These are phyloP conservation scores for Candida easanensis DNA, from an alignment of 805 yeast species.

Conservation along the genomic window DNA sequence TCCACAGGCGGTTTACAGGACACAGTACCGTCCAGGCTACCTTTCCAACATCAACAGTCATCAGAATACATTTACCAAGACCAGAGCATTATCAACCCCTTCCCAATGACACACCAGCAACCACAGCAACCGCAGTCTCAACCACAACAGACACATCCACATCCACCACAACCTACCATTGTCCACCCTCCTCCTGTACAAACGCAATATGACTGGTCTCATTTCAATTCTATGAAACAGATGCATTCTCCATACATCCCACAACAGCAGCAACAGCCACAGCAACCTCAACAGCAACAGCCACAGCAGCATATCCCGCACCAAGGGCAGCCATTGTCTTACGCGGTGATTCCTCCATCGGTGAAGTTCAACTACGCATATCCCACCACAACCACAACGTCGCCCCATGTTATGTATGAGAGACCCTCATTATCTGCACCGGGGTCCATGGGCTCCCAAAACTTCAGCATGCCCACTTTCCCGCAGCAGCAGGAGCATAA, in stretches of 20 bases:
- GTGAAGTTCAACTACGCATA: background rate
- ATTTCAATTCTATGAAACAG: constrained; percentile 1
- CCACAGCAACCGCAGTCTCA: constrained; percentile 7
- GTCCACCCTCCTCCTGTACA: background rate
- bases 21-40: background rate
- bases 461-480: background rate
- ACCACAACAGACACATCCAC: constrained; percentile 4
- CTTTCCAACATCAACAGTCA: background rate
- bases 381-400: background rate
- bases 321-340: background rate
- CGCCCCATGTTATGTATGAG: constrained; percentile 1
- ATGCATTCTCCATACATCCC: constrained; percentile 1
- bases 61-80: constrained; percentile 3
- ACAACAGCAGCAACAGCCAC: constrained; percentile 6
- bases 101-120: background rate
- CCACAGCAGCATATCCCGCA: constrained; percentile 5
- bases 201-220: constrained; percentile 4
- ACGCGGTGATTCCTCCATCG: background rate
- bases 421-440: constrained; percentile 2
- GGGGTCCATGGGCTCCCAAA: background rate
- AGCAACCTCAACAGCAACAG: constrained; percentile 2
- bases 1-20: background rate
- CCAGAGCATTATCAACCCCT: constrained; percentile 1
- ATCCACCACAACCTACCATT: background rate
- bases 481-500: too few species aligned